phyloP scores from a whole-genome alignment of 2,329 filamentous ascomycete species.

The Ophiosphaerella narmari region DNA sequence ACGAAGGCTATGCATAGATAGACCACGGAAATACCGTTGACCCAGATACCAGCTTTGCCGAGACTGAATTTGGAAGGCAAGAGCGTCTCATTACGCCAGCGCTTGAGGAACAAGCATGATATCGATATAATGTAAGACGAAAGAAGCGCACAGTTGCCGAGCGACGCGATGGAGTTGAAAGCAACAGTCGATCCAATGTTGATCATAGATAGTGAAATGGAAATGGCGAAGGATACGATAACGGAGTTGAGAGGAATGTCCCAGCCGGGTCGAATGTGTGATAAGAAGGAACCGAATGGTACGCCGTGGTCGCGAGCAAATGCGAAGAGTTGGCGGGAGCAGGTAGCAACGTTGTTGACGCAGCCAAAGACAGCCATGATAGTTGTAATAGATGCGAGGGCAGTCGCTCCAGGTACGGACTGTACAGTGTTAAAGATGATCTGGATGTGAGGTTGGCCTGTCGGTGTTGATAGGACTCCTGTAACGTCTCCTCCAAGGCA shows the following conservation, averaged over 20 bases:
- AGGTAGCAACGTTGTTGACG: conserved; percentile 31
- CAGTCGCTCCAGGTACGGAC: conserved; percentile 24
- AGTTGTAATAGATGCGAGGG: conserved; percentile 28
- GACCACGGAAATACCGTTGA: conserved; percentile 49
- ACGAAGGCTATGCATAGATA: conserved; percentile 49
- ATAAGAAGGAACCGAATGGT: conserved; percentile 10
- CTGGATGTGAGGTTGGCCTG: conserved; percentile 31
- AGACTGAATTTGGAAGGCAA: conserved; percentile 53
- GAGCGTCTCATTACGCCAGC: conserved; percentile 48
- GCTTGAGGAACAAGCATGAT: conserved; percentile 52
- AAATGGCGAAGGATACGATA: conserved; percentile 48
- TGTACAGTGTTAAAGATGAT: conserved; percentile 30
- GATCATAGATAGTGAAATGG: conserved; percentile 52
- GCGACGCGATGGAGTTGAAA: conserved; percentile 31
- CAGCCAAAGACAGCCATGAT: conserved; percentile 32
- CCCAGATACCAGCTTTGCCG: conserved; percentile 50
- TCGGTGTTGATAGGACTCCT: conserved; percentile 14
- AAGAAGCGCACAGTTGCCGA: conserved; percentile 27
- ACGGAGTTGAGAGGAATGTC: conserved; percentile 51
- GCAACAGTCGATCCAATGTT: conserved; percentile 53
- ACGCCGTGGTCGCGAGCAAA: conserved; percentile 39
- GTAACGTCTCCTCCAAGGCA: conserved; percentile 25
- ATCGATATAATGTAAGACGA: conserved; percentile 49
- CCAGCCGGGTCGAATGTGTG: conserved; percentile 23
- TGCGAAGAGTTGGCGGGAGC: conserved; percentile 42